Conservation (phyloP, 352 stramenopile species). For the Phytophthora hybrid region DNA sequence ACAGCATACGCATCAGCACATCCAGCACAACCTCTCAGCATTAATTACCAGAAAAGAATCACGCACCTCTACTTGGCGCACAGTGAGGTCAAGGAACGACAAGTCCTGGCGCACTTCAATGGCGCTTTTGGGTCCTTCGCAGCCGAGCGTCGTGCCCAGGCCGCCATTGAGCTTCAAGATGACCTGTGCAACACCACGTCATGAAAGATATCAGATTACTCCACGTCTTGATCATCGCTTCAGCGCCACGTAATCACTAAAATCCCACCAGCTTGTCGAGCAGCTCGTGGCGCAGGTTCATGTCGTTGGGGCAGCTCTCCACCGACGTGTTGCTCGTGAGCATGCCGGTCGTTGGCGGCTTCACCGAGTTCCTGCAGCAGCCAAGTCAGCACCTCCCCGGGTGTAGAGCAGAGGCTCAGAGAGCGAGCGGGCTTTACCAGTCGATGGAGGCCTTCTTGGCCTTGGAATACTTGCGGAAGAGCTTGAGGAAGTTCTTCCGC, state of each 20-base stretch:
- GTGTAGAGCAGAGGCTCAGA: background rate
- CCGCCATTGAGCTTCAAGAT: conserved; percentile 99
- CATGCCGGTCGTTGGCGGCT: conserved; percentile 77
- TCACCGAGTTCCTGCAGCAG: conserved; percentile 78
- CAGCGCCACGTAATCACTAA: background rate
- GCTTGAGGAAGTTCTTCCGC: conserved; percentile 90
- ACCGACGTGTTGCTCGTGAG: conserved; percentile 77
- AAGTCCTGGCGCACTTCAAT: conserved; percentile 95
- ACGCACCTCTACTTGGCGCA: conserved; percentile 96
- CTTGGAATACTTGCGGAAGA: conserved; percentile 91
- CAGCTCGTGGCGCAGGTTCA: conserved; percentile 94
- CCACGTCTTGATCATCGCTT: background rate
- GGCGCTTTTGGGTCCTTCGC: conserved; percentile 92
- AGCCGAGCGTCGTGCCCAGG: conserved; percentile 98
- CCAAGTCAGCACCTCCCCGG: conserved; percentile 1
- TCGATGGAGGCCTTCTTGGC: conserved; percentile 85
- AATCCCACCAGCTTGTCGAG: conserved; percentile 93
- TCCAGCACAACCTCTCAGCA: background rate
- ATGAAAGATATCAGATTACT: conserved; percentile 20
- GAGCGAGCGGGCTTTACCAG: conserved; percentile 46
- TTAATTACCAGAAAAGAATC: background rate
- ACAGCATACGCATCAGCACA: background rate
- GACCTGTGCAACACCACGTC: conserved; percentile 46
- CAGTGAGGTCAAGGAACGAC: conserved; percentile 98
- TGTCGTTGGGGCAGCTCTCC: conserved; percentile 91